A percentile compares a stretch with the other conserved stretches of the same genome.
phyloP scores from a whole-genome alignment of 2,329 filamentous ascomycete species.

The Stachybotrys chlorohalonatus region DNA sequence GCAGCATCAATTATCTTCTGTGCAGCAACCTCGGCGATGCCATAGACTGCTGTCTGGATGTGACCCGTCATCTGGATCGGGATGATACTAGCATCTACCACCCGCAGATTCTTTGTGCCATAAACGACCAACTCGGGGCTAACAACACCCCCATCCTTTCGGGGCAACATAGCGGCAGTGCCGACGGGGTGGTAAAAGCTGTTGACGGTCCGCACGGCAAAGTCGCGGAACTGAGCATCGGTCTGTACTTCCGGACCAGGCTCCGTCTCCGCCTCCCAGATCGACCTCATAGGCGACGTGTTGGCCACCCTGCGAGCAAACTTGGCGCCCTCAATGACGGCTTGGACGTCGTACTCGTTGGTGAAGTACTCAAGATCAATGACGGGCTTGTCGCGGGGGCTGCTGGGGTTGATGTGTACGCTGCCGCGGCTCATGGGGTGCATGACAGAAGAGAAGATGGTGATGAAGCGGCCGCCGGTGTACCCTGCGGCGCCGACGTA shows the following conservation, averaged over 20 bases:
- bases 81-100: conserved; percentile 41
- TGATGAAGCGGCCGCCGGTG: conserved; percentile 25
- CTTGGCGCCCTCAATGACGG: conserved; percentile 20
- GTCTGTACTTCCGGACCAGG: conserved; percentile 13
- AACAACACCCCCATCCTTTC: conserved; percentile 35
- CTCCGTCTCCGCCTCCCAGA: conserved; percentile 23
- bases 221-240: conserved; percentile 7
- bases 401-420: conserved; percentile 10
- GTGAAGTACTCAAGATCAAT: conserved; percentile 15
- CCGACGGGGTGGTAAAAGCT: conserved; percentile 28
- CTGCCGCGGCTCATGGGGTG: conserved; percentile 41
- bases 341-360: conserved; percentile 19
- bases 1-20: conserved; percentile 12
- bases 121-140: conserved; percentile 33
- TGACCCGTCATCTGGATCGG: conserved; percentile 36
- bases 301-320: conserved; percentile 20
- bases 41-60: conserved; percentile 44
- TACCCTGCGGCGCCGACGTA: conserved; percentile 19
- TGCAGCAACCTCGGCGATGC: conserved; percentile 38
- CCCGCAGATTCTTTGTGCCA: conserved; percentile 35
- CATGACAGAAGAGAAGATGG: conserved; percentile 47
- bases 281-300: conserved; percentile 18
- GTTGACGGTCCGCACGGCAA: conserved; percentile 9
- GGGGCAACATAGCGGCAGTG: conserved; percentile 37
- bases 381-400: conserved; percentile 8